These are phyloP conservation scores for Ustanciosporium gigantosporum DNA, from an alignment of 1,284 basidiomycete species.

Conservation along the genomic window DNA sequence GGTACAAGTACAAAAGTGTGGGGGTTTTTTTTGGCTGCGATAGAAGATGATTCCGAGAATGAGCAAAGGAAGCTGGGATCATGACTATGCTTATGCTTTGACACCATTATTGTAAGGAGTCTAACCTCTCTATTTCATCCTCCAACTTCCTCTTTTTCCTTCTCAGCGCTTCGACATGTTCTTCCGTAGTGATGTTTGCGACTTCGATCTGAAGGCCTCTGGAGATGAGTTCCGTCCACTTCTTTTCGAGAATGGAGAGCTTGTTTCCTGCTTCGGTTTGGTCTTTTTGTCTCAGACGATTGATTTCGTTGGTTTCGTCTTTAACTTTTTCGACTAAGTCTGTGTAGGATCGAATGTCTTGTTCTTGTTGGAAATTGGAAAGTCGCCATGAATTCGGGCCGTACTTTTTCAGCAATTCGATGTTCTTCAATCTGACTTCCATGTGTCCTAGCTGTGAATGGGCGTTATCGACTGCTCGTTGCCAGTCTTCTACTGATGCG, in stretches of 20 bases:
- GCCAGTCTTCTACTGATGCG: conserved; percentile 77
- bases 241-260: conserved; percentile 75
- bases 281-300: conserved; percentile 37
- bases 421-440: conserved; percentile 78
- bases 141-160: conserved; percentile 20
- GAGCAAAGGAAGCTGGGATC: too few relatives aligned
- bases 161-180: conserved; percentile 65
- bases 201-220: conserved; percentile 85
- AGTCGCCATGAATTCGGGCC: conserved; percentile 64
- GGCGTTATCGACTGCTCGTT: conserved; percentile 75
- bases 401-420: conserved; percentile 80
- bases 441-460: conserved; percentile 88
- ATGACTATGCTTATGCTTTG: too few relatives aligned
- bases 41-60: too few relatives aligned
- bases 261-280: conserved; percentile 77
- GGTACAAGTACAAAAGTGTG: too few relatives aligned
- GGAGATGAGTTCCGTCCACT: conserved; percentile 86
- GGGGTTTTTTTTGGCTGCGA: too few relatives aligned
- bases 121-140: conserved; percentile 5
- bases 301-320: conserved; percentile 37
- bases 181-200: conserved; percentile 81
- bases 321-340: conserved; percentile 13
- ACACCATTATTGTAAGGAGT: too few relatives aligned
- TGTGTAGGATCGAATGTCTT: conserved; percentile 13
- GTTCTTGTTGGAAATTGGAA: conserved; percentile 51